A percentile compares a stretch with the other conserved stretches of the same genome.
phyloP scores from a whole-genome alignment of 306 rosid species.

The Vigna radiata region DNA sequence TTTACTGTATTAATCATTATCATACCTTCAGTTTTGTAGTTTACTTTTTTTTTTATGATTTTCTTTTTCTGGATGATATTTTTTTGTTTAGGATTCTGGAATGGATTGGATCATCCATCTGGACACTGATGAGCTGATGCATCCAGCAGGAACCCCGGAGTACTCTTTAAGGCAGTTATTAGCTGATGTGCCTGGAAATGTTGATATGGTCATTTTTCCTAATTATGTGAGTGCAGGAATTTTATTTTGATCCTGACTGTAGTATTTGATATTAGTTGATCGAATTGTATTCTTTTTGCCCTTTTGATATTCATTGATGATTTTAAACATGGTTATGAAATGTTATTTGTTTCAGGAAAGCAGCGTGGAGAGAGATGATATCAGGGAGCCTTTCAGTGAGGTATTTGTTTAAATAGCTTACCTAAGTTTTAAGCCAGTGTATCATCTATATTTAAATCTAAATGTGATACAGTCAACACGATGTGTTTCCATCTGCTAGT shows the following conservation, averaged over 20 bases:
- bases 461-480: too few relatives aligned
- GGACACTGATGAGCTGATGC: conserved; percentile 88
- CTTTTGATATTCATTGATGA: conserved; percentile 23
- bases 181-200: conserved; percentile 85
- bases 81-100: conserved; percentile 64
- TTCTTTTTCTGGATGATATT: conserved; percentile 28
- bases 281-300: conserved; percentile 32
- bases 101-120: conserved; percentile 98
- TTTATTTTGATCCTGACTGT: conserved; percentile 30
- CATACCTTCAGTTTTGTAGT: conserved; percentile 6
- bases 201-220: conserved; percentile 92
- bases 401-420: conserved; percentile 50
- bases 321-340: conserved; percentile 38
- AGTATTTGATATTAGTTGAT: conserved; percentile 19
- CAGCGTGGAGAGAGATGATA: conserved; percentile 87
- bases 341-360: conserved; percentile 76
- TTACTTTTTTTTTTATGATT: neutral
- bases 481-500: too few relatives aligned
- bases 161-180: conserved; percentile 88
- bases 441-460: too few relatives aligned
- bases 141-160: conserved; percentile 77
- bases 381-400: conserved; percentile 97
- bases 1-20: conserved; percentile 24
- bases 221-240: conserved; percentile 77
- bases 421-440: neutral